phyloP scores from a whole-genome alignment of 768 basidiomycete species.

The Trichaptum fuscoviolaceum region DNA sequence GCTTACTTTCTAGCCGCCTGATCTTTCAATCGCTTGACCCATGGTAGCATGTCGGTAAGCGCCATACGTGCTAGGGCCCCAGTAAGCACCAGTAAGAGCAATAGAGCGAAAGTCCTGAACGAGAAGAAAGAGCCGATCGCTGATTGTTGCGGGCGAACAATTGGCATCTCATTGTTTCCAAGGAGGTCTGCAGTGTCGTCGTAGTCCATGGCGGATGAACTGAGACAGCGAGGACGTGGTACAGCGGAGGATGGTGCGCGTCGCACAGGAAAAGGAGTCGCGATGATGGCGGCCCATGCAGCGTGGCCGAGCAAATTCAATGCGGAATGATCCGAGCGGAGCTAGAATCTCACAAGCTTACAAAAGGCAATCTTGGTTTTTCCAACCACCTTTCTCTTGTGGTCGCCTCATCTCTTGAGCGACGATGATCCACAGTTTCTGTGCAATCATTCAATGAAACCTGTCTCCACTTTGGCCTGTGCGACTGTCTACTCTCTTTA shows the following conservation, averaged over 20 bases:
- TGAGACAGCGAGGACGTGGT: constrained; percentile 13
- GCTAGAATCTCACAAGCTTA: constrained; percentile 2
- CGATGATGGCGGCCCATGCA: constrained; percentile 10
- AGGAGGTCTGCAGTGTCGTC: constrained; percentile 71
- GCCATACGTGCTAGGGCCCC: constrained; percentile 32
- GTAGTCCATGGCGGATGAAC: constrained; percentile 40
- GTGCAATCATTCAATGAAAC: not conserved
- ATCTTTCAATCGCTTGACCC: constrained; percentile 56
- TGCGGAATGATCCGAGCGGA: constrained; percentile 13
- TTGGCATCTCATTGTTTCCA: constrained; percentile 36
- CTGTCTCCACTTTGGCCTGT: constrained; percentile 5
- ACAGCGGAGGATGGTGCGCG: constrained; percentile 17
- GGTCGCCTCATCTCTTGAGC: not conserved
- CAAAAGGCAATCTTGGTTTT: constrained; percentile 11
- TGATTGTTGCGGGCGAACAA: not conserved
- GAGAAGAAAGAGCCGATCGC: constrained; percentile 7
- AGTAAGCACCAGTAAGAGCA: constrained; percentile 23
- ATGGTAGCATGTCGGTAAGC: constrained; percentile 29
- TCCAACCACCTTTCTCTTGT: not conserved
- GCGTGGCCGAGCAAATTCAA: not conserved
- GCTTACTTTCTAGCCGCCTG: constrained; percentile 60
- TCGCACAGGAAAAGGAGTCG: constrained; percentile 5
- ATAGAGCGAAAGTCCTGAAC: constrained; percentile 15
- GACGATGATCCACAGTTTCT: constrained; percentile 1
- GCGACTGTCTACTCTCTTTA: constrained; percentile 10